Evolutionary conservation across 2,329 filamentous ascomycete genomes (phyloP).

Genomic region (Chrysoporthe austroafricana): DNA sequence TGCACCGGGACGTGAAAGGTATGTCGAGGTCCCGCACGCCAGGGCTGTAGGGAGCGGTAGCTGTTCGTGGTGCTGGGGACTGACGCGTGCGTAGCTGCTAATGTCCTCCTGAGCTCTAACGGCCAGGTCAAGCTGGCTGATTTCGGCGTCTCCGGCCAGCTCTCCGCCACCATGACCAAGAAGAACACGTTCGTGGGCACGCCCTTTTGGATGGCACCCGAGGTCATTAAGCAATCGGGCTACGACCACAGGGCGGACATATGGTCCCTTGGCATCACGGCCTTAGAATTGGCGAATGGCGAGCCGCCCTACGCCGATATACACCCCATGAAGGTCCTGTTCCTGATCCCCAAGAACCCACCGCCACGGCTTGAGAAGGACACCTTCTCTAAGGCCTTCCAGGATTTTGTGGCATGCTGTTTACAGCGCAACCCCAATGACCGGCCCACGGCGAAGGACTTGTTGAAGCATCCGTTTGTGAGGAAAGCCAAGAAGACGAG

Average conservation of each 20-base stretch:
- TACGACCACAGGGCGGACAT: slow-evolving; percentile 99
- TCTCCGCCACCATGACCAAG: slow-evolving; percentile 98
- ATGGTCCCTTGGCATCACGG: slow-evolving; percentile 95
- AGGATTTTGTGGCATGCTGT: slow-evolving; percentile 83
- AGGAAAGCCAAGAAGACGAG: slow-evolving; percentile 90
- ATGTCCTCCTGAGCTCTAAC: slow-evolving; percentile 84
- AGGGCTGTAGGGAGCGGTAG: too few relatives aligned
- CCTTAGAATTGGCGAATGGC: slow-evolving; percentile 86
- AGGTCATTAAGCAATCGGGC: slow-evolving; percentile 97
- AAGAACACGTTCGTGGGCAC: slow-evolving; percentile 99
- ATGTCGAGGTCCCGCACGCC: slow-evolving; percentile 32
- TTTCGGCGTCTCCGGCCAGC: slow-evolving; percentile 94
- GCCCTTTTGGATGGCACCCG: slow-evolving; percentile 99
- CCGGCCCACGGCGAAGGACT: slow-evolving; percentile 81
- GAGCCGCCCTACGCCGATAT: slow-evolving; percentile 96
- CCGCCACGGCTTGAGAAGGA: slow-evolving; percentile 76
- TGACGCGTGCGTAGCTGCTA: slow-evolving; percentile 64
- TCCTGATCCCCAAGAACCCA: slow-evolving; percentile 93
- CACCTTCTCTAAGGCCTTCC: slow-evolving; percentile 80
- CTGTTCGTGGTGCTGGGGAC: too few relatives aligned
- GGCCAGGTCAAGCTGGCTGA: slow-evolving; percentile 97
- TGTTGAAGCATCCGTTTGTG: slow-evolving; percentile 89
- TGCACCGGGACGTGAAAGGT: slow-evolving; percentile 97
- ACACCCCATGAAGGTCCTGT: slow-evolving; percentile 97
- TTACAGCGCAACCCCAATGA: slow-evolving; percentile 88